Percentiles rank a stretch among this genome's conserved stretches.
Evolutionary conservation across 345 rosid species (phyloP).

Genomic region (Pistacia integerrima): DNA sequence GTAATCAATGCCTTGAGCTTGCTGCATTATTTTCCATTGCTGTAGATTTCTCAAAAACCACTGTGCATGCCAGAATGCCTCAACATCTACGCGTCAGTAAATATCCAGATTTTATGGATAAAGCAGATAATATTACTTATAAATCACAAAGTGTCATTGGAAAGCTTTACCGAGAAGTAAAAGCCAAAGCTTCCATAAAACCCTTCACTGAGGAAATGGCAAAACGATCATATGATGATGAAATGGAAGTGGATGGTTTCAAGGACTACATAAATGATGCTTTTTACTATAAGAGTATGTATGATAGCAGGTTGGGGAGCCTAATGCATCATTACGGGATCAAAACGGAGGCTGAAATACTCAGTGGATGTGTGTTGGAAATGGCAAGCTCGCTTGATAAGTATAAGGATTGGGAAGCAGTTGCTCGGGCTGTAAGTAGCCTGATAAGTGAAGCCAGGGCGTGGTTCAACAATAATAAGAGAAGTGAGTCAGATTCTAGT

Average conservation of each 20-base stretch:
- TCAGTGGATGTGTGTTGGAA: conserved; percentile 27
- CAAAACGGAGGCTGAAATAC: conserved; percentile 32
- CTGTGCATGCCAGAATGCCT: conserved; percentile 24
- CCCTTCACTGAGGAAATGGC: conserved; percentile 26
- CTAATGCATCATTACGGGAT: conserved; percentile 29
- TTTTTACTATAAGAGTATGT: conserved; percentile 2
- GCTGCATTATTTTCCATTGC: conserved; percentile 27
- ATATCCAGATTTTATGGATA: conserved; percentile 46
- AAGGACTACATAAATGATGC: conserved; percentile 13
- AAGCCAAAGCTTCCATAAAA: conserved; percentile 2
- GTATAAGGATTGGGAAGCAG: conserved; percentile 19
- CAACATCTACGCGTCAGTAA: conserved; percentile 1
- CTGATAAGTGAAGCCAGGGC: conserved; percentile 22
- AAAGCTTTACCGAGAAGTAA: conserved; percentile 33
- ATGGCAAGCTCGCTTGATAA: conserved; percentile 9
- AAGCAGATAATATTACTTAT: conserved; percentile 17
- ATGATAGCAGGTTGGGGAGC: conserved; percentile 26
- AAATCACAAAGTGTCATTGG: conserved; percentile 27
- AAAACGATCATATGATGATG: conserved; percentile 18
- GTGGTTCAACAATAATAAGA: conserved; percentile 15
- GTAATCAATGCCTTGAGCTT: conserved; percentile 17
- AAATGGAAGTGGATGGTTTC: conserved; percentile 34
- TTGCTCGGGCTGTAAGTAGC: conserved; percentile 11
- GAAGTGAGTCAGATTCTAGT: not conserved
- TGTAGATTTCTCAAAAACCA: conserved; percentile 41